phyloP scores from a whole-genome alignment of 441 rosid genomes.

The Pelargonium citronellum region DNA sequence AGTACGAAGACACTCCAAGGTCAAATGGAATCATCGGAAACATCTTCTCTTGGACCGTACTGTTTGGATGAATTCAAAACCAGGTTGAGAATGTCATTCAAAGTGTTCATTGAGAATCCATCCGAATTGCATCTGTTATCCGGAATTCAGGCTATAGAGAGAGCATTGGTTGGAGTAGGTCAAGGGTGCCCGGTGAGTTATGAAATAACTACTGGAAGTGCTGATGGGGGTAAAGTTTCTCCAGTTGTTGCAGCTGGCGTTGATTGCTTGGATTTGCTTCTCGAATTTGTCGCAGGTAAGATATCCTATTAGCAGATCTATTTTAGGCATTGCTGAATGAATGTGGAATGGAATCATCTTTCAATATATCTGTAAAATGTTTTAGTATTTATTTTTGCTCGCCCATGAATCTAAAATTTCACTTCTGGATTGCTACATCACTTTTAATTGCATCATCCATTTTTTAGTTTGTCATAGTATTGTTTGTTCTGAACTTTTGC shows the following conservation, averaged over 20 bases:
- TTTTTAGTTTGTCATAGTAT: background rate
- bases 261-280: slow-evolving; percentile 80
- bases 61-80: slow-evolving; percentile 59
- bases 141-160: slow-evolving; percentile 66
- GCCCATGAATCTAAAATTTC: no score
- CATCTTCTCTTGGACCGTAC: slow-evolving; percentile 31
- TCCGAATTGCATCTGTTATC: slow-evolving; percentile 60
- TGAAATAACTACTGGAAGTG: slow-evolving; percentile 48
- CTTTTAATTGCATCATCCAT: background rate
- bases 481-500: slow-evolving; percentile 24
- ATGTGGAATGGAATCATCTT: slow-evolving; percentile 5
- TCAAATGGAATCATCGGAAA: slow-evolving; percentile 30
- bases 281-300: slow-evolving; percentile 75
- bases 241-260: slow-evolving; percentile 72
- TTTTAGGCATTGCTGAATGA: slow-evolving; percentile 17
- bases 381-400: background rate
- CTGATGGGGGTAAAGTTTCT: slow-evolving; percentile 59
- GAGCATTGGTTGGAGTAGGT: slow-evolving; percentile 68
- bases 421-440: background rate
- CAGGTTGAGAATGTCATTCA: slow-evolving; percentile 67
- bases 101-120: slow-evolving; percentile 47
- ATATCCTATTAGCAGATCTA: slow-evolving; percentile 10
- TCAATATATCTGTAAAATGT: background rate
- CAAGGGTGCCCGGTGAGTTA: slow-evolving; percentile 40
- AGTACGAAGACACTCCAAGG: slow-evolving; percentile 42